These are phyloP conservation scores for Asterochloris sp. DNA, from an alignment of 139 green algal genomes.

Conservation along the genomic window DNA sequence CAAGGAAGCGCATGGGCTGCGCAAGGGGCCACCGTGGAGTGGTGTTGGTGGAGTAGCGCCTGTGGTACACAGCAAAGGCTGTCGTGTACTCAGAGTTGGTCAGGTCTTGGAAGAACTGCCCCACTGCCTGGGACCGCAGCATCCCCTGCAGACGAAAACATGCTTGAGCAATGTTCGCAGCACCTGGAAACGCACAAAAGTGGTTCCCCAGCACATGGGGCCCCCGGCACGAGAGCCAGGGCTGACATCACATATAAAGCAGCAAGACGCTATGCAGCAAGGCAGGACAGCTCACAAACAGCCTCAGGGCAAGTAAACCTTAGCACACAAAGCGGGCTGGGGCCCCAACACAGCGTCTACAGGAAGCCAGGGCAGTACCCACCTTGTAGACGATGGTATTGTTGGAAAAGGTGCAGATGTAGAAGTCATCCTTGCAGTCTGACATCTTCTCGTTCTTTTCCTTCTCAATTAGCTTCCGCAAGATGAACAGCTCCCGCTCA, in stretches of 20 bases:
- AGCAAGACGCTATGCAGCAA: not conserved
- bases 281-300: not conserved
- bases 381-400: constrained; percentile 98
- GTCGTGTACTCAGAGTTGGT: constrained; percentile 76
- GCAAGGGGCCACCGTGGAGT: constrained; percentile 97
- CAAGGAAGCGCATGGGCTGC: constrained; percentile 97
- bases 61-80: constrained; percentile 97
- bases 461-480: constrained; percentile 91
- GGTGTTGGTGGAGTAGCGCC: constrained; percentile 99
- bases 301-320: too few relatives aligned
- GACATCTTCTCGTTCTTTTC: constrained; percentile 45
- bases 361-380: not conserved
- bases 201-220: too few relatives aligned
- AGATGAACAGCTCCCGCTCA: constrained; percentile 94
- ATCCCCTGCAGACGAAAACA: constrained; percentile 65
- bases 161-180: too few relatives aligned
- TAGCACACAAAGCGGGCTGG: not conserved
- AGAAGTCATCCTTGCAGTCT: constrained; percentile 74
- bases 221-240: too few relatives aligned
- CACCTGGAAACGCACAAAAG: too few relatives aligned
- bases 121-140: constrained; percentile 80
- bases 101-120: constrained; percentile 92
- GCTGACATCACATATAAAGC: too few relatives aligned
- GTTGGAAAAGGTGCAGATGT: constrained; percentile 85
- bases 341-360: not conserved